Percentiles rank a stretch among this genome's conserved stretches.
phyloP scores from a whole-genome alignment of 2,329 filamentous ascomycete genomes.

The Venturia aucupariae region DNA sequence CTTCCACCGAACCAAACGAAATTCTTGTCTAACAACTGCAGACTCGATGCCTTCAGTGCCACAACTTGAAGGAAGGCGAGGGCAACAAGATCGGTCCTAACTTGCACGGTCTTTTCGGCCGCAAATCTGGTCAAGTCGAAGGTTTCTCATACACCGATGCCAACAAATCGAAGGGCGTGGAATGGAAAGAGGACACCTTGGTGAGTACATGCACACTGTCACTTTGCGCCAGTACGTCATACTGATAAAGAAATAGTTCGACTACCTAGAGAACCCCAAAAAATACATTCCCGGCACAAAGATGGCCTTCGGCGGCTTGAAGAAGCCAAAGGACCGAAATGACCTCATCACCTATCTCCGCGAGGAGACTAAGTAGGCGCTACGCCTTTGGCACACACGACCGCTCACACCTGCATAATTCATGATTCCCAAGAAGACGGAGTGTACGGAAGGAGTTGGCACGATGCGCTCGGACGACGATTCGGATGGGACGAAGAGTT shows the following conservation, averaged over 20 bases:
- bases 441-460: not conserved
- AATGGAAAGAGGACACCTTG: conserved; percentile 78
- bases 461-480: not conserved
- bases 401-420: not conserved
- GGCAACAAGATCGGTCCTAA: conserved; percentile 98
- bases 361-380: conserved; percentile 57
- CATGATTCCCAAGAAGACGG: not conserved
- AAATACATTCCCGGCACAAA: conserved; percentile 99
- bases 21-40: conserved; percentile 24
- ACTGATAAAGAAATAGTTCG: conserved; percentile 53
- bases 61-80: conserved; percentile 84
- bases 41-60: conserved; percentile 97
- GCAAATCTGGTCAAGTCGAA: conserved; percentile 82
- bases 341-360: conserved; percentile 87
- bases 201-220: conserved; percentile 42
- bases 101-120: conserved; percentile 94
- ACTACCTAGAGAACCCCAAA: conserved; percentile 99
- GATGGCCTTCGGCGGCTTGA: conserved; percentile 99
- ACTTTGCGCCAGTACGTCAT: not conserved
- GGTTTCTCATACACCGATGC: conserved; percentile 98
- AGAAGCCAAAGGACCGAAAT: conserved; percentile 99
- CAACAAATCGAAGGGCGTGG: conserved; percentile 95
- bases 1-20: not conserved
- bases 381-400: conserved; percentile 19
- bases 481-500: not conserved